Percentiles rank a stretch among this genome's conserved stretches.
phyloP scores from a whole-genome alignment of 768 basidiomycete species.

The Agrocybe pediades region DNA sequence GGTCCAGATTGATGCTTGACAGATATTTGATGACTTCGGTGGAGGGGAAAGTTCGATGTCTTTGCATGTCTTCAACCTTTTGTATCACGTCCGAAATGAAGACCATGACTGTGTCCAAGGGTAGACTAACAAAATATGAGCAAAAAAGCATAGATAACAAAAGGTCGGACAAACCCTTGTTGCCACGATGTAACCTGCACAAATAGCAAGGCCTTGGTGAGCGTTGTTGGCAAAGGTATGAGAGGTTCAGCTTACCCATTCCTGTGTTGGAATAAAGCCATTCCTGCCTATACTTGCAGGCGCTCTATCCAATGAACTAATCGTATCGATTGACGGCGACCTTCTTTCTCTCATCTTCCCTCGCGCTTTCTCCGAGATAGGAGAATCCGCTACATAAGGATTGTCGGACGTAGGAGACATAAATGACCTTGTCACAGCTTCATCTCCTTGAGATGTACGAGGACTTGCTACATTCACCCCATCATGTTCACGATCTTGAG shows the following conservation, averaged over 20 bases:
- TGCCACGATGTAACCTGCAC: constrained; percentile 93
- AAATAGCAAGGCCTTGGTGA: background rate
- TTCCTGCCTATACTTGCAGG: constrained; percentile 83
- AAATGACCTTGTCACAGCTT: constrained; percentile 38
- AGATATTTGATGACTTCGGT: constrained; percentile 77
- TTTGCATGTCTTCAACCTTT: constrained; percentile 80
- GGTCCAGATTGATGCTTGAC: constrained; percentile 62
- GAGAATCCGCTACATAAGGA: constrained; percentile 26
- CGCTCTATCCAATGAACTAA: constrained; percentile 59
- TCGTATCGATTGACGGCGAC: constrained; percentile 53
- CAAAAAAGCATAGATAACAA: background rate
- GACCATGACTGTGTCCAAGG: constrained; percentile 85
- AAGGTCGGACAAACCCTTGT: constrained; percentile 68
- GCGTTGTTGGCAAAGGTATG: too few relatives aligned
- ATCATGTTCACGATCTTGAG: constrained; percentile 18
- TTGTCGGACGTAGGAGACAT: constrained; percentile 47
- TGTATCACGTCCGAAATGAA: constrained; percentile 88
- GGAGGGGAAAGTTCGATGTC: constrained; percentile 62
- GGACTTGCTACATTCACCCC: constrained; percentile 10
- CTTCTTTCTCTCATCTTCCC: constrained; percentile 88
- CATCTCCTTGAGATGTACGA: constrained; percentile 26
- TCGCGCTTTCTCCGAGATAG: constrained; percentile 80
- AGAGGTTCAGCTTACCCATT: constrained; percentile 94
- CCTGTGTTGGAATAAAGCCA: constrained; percentile 93
- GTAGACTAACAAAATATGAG: constrained; percentile 55